phyloP scores from a whole-genome alignment of 2,329 filamentous ascomycete species.

The Trichophyton equinum region DNA sequence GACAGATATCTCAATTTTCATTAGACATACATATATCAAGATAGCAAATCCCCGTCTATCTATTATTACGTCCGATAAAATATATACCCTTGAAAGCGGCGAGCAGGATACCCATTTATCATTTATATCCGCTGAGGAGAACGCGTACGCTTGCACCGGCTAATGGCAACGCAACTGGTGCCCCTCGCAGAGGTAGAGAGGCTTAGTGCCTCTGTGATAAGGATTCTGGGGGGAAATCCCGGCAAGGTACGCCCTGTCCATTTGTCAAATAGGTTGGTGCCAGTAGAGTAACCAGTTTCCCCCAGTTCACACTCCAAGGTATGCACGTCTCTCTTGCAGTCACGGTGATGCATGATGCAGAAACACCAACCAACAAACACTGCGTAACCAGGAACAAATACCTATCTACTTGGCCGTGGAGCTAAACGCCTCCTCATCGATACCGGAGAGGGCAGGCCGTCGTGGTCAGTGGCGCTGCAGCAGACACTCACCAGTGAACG shows the following conservation, averaged over 20 bases:
- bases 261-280: too few species aligned
- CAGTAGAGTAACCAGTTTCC: neutral
- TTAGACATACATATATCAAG: too few species aligned
- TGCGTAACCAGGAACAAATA: conserved; percentile 59
- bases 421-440: conserved; percentile 67
- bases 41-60: too few species aligned
- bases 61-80: too few species aligned
- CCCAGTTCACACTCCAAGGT: conserved; percentile 49
- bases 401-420: conserved; percentile 77
- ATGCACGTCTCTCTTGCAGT: neutral
- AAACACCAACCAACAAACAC: neutral
- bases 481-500: conserved; percentile 54
- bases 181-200: conserved; percentile 61
- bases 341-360: neutral
- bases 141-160: too few species aligned
- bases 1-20: too few species aligned
- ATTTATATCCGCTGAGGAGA: too few species aligned
- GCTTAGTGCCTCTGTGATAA: conserved; percentile 63
- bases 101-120: too few species aligned
- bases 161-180: conserved; percentile 51
- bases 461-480: conserved; percentile 58
- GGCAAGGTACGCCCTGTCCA: conserved; percentile 51
- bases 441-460: conserved; percentile 67
- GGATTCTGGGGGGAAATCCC: conserved; percentile 83
- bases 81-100: too few species aligned